These are phyloP conservation scores for Cynara cardunculus DNA, from an alignment of 129 eudicot species.

Conservation along the genomic window DNA sequence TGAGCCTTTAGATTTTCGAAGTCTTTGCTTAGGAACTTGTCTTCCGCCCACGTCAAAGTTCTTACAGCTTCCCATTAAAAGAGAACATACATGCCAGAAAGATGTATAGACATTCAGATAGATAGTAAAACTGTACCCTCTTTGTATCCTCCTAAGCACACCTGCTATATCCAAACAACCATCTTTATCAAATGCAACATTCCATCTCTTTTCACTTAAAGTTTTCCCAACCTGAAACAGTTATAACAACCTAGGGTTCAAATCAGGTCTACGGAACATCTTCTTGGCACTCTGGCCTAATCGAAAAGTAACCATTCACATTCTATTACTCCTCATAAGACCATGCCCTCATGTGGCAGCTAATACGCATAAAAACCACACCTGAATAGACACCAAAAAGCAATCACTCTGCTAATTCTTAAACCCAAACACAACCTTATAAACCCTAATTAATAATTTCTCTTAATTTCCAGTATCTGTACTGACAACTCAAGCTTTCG, in stretches of 20 bases:
- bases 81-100: background rate
- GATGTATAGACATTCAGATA: background rate
- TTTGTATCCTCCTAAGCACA: conserved; percentile 91
- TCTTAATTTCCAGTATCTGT: background rate
- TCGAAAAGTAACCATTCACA: conserved; percentile 47
- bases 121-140: conserved; percentile 58
- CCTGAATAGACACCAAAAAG: conserved; percentile 13
- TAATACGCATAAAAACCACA: conserved; percentile 12
- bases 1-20: background rate
- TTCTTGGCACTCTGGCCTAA: conserved; percentile 71
- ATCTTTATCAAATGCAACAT: conserved; percentile 75
- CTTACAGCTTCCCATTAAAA: background rate
- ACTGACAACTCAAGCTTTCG: conserved; percentile 5
- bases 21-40: background rate
- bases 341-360: conserved; percentile 35
- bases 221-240: conserved; percentile 80
- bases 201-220: conserved; percentile 94
- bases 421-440: background rate
- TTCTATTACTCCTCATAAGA: conserved; percentile 34
- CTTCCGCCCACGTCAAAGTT: background rate
- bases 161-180: conserved; percentile 89
- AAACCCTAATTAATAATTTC: conserved; percentile 17
- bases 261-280: conserved; percentile 75
- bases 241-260: conserved; percentile 60
- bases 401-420: conserved; percentile 11